Percentiles rank a stretch among this genome's conserved stretches.
These are phyloP conservation scores for Pisolithus tinctorius DNA, from an alignment of 768 basidiomycete species.

Conservation along the genomic window DNA sequence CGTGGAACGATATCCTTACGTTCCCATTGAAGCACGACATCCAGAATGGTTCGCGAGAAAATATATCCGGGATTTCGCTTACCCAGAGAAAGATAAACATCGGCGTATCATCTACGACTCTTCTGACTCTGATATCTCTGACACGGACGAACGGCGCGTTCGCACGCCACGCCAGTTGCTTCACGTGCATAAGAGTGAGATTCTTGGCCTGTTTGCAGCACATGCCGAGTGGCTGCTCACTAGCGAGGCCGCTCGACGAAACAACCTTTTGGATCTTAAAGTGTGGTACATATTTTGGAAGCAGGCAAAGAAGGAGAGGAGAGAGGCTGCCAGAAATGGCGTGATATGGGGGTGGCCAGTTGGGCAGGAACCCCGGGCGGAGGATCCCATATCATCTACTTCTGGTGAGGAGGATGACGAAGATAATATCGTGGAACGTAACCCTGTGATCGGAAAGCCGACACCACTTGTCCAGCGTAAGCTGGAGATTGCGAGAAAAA, in stretches of 20 bases:
- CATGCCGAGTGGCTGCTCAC: constrained; percentile 57
- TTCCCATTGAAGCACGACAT: constrained; percentile 22
- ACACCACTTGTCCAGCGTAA: constrained; percentile 12
- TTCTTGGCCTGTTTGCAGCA: constrained; percentile 44
- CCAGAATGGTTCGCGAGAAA: not conserved
- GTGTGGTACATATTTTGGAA: constrained; percentile 45
- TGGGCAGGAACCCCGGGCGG: constrained; percentile 7
- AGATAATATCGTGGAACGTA: constrained; percentile 10
- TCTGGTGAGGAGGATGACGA: constrained; percentile 3
- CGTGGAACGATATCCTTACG: constrained; percentile 26
- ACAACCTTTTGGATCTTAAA: constrained; percentile 33
- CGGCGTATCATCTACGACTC: constrained; percentile 14
- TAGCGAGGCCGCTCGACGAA: constrained; percentile 31
- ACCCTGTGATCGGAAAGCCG: constrained; percentile 26
- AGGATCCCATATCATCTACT: constrained; percentile 2
- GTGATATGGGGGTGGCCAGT: constrained; percentile 18
- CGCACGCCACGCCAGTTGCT: constrained; percentile 36
- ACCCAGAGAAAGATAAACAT: constrained; percentile 26
- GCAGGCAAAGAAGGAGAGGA: constrained; percentile 25
- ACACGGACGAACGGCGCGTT: constrained; percentile 22
- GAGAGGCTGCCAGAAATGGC: constrained; percentile 20
- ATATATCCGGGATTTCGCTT: not conserved
- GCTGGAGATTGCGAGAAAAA: constrained; percentile 12
- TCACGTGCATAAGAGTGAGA: constrained; percentile 43
- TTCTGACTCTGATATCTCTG: constrained; percentile 24